Evolutionary conservation across 495 filamentous ascomycete species (phyloP).

Genomic region (Sordaria brevicollis): DNA sequence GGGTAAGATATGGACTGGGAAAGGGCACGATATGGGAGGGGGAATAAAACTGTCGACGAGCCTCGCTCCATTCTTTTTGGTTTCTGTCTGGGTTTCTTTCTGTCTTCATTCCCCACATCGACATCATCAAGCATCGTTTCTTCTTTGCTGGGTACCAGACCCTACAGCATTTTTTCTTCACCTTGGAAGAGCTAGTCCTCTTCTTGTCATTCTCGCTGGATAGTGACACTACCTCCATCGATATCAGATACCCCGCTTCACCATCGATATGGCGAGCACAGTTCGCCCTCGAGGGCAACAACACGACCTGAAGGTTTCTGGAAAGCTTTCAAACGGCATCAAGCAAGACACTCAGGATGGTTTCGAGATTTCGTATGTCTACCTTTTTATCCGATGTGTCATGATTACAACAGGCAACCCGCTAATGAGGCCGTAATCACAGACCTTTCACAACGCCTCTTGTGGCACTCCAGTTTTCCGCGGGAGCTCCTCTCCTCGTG

Average conservation of each 20-base stretch:
- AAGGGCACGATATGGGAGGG: not conserved
- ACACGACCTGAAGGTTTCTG: not conserved
- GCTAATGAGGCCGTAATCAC: not conserved
- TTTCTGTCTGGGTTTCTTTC: not conserved
- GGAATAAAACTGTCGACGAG: not conserved
- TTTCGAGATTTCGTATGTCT: not conserved
- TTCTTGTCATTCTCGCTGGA: not conserved
- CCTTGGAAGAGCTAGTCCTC: not conserved
- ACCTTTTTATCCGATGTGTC: not conserved
- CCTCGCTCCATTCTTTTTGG: not conserved
- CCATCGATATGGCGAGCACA: not conserved
- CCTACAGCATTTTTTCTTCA: not conserved
- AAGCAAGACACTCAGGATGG: not conserved
- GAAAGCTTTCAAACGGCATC: not conserved
- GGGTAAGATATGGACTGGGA: not conserved
- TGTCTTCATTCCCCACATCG: not conserved
- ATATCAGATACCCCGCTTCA: not conserved
- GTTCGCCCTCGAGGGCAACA: not conserved
- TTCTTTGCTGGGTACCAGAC: not conserved
- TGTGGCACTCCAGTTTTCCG: constrained; percentile 5
- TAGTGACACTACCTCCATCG: not conserved
- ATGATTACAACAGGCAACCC: not conserved
- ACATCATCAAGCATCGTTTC: not conserved
- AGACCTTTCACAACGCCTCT: constrained; percentile 19
- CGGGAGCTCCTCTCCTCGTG: constrained; percentile 5